Base-by-base conservation (phyloP, 805 yeast genomes). In the Yarrowia deformans region DNA sequence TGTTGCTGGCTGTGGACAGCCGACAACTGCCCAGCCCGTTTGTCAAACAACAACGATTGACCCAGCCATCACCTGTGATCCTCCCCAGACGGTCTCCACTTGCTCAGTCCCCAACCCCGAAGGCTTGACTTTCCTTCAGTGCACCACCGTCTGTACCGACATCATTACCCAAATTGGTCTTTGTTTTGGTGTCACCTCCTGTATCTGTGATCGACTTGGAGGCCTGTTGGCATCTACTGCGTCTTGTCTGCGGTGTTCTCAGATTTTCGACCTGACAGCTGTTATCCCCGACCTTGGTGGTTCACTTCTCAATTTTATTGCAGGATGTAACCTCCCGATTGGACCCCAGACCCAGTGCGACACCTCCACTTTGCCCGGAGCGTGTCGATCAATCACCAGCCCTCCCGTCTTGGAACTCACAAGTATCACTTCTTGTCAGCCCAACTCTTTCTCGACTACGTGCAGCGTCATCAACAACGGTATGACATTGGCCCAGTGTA, bases 61-160 rank as follows among this genome's bases (percentile, higher is more conserved):
- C 35, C 61, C 61, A 4, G 61, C 8, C 1, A 46, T 55, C 46
- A 55, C 61, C 6, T 55, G 61, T 16, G 61, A 55, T 18, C 61
- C 61, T 8, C 61, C 61, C 9, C 46, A 39, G 35, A 55, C 35
- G 1, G 18, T n/a, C 4, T 55, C 61, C 2, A n/a, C 46, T 10
- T 55, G 61, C 9, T 55, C 61, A 8, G 61, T 55, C 4, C 61
- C 61, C 61, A 55, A 55, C 43, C 46, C 61, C 19, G 14, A 55
- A 14, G 46, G 37, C 3, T 14, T 37, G 10, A 39, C 45, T 2
- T 32, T 55, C 5, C 35, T 39, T 9, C 61, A 55, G 43, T 55
- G 61, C 16, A 23, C 46, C 8, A 39, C 39, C 3, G 8, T 3
- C 19, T 55, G 61, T 5, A 19, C 46, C 18, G 23, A 4, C 10